Base-by-base conservation (phyloP, 2,329 filamentous ascomycete species). In the Parafenestella ontariensis region DNA sequence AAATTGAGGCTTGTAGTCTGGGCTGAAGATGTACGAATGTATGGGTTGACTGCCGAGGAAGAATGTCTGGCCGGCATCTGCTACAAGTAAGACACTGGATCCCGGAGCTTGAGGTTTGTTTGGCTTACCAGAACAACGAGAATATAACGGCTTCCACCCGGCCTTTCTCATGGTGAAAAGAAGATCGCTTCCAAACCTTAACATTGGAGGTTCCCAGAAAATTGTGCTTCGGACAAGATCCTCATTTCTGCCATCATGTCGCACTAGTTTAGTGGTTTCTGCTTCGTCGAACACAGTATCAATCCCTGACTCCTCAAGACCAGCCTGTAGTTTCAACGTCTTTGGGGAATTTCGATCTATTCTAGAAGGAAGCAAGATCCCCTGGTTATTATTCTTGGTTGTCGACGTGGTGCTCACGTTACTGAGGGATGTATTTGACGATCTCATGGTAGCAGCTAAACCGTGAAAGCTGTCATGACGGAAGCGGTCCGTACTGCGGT, bases 11-110 rank as follows among this genome's bases (percentile, higher is more conserved):
- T 52, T 48, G 47, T 66, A 69, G 26, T 61, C 50, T 1, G 62
- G 59, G 8, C 45, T 37, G 41, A 69, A 68, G 45, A 69, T 65
- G 33, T 65, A 54, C 2, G 65, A 56, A 31, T 69, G 65, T 0
- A 69, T 20, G 10, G 65, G 57, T 33, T 67, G 49, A n/a, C 43
- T 46, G 9, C 65, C 64, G 10, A 63, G 40, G 43, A 61, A 68
- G 49, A 63, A 58, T 2, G 64, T 69, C 15, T 61, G 60, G 3
- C 64, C 61, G 10, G 26, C 28, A 23, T 58, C 61, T 64, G 29
- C 5, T 3, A 37, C 7, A 11, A 3, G 11, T 46, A 20, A 52
- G 45, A 39, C 11, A 17, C n/a, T 43, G 11, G 10, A 49, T 11
- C 29, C 26, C 20, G 10, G 11, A 40, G n/a, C 28, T 7, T 26